These are phyloP conservation scores for Stentor coeruleus DNA, from an alignment of 73 alveolate species.

Conservation along the genomic window DNA sequence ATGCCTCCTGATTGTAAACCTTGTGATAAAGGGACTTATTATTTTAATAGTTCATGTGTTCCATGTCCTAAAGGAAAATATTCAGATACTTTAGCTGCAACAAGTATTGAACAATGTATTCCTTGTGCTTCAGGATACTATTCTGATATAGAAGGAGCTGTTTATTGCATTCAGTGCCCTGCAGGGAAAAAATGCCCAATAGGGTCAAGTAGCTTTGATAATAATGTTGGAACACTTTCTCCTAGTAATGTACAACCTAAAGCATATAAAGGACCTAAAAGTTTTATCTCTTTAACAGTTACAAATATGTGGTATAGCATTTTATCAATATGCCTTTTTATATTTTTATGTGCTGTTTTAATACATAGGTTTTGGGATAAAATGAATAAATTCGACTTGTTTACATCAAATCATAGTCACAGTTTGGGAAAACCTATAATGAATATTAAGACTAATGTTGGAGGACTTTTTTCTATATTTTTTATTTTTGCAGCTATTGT, in stretches of 20 bases:
- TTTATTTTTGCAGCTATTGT: not conserved
- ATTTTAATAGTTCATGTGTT: not conserved
- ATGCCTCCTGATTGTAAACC: not conserved
- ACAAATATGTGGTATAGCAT: not conserved
- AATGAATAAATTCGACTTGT: not conserved
- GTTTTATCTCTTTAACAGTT: not conserved
- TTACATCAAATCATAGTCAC: not conserved
- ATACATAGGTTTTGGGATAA: not conserved
- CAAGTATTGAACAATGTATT: not conserved
- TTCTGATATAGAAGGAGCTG: not conserved
- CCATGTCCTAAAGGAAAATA: slow-evolving; percentile 9
- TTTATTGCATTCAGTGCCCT: not conserved
- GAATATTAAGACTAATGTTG: not conserved
- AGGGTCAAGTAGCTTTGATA: not conserved
- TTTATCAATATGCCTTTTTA: too few species aligned
- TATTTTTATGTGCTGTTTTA: not conserved
- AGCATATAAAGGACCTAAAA: not conserved
- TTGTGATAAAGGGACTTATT: not conserved
- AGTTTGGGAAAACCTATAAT: not conserved
- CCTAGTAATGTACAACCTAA: not conserved
- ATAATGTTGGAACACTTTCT: not conserved
- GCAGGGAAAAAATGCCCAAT: not conserved
- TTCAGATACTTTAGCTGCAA: not conserved
- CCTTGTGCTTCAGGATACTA: not conserved
- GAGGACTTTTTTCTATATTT: slow-evolving; percentile 5